phyloP scores from a whole-genome alignment of 257 asterid genomes.

The Schizonepeta tenuifolia region DNA sequence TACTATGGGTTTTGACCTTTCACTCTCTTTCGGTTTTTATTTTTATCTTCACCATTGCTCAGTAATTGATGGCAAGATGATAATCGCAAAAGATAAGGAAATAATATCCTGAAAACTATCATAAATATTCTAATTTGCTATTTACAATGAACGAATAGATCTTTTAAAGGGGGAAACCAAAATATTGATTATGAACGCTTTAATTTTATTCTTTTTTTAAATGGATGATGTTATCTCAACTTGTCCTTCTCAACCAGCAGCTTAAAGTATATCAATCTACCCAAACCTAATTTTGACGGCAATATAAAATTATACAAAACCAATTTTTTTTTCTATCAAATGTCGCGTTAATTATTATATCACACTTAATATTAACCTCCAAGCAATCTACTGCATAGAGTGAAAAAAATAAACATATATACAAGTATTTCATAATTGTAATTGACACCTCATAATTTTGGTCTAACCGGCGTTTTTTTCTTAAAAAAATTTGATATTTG shows the following conservation, averaged over 20 bases:
- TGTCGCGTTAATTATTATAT: background rate
- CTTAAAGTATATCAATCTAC: background rate
- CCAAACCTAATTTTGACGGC: too few species aligned
- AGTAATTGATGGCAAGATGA: constrained; percentile 17
- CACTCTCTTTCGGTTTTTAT: background rate
- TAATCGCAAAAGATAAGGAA: constrained; percentile 17
- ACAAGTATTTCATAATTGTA: background rate
- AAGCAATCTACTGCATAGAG: background rate
- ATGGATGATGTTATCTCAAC: background rate
- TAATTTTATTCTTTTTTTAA: background rate
- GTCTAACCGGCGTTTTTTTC: too few species aligned
- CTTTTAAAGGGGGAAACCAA: background rate
- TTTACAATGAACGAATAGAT: background rate
- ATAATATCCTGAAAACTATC: constrained; percentile 1
- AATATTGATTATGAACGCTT: background rate
- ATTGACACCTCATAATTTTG: background rate
- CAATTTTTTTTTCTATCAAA: too few species aligned
- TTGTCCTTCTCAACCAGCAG: background rate
- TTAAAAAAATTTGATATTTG: too few species aligned
- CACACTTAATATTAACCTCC: background rate
- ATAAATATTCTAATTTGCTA: background rate
- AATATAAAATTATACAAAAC: too few species aligned
- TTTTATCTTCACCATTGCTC: constrained; percentile 13
- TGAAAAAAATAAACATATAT: background rate
- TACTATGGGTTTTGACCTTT: constrained; percentile 19